These are phyloP conservation scores for Pichia sp. DNA, from an alignment of 1,139 yeast species.

Conservation along the genomic window DNA sequence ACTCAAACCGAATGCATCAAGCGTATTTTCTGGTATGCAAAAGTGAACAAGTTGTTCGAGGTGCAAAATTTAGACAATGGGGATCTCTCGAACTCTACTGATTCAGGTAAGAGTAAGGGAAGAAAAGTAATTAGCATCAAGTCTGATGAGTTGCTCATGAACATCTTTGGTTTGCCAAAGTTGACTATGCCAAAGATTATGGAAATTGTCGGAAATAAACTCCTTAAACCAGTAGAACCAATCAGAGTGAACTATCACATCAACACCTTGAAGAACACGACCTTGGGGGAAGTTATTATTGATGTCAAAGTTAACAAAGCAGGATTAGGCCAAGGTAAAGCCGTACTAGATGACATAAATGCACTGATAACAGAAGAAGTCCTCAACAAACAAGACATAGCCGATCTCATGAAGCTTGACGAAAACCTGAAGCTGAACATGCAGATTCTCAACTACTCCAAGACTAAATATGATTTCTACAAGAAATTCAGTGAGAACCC, in stretches of 20 bases:
- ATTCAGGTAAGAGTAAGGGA: constrained; percentile 14
- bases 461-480: constrained; percentile 65
- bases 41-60: constrained; percentile 54
- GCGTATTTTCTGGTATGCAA: constrained; percentile 82
- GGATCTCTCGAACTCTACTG: constrained; percentile 2
- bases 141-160: constrained; percentile 60
- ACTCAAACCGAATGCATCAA: constrained; percentile 85
- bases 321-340: constrained; percentile 18
- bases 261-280: constrained; percentile 66
- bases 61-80: constrained; percentile 32
- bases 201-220: constrained; percentile 57
- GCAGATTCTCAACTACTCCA: constrained; percentile 45
- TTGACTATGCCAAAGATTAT: constrained; percentile 70
- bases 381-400: constrained; percentile 22
- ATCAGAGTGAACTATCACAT: constrained; percentile 68
- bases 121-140: constrained; percentile 37
- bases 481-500: constrained; percentile 71
- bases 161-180: constrained; percentile 44
- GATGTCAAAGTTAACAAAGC: constrained; percentile 53
- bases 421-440: constrained; percentile 43
- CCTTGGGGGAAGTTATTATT: constrained; percentile 71
- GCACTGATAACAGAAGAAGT: constrained; percentile 25
- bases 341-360: constrained; percentile 30
- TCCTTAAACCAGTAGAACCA: constrained; percentile 69
- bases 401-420: constrained; percentile 39